Conservation (phyloP, 805 yeast genomes). For the Candida hungchunana region DNA sequence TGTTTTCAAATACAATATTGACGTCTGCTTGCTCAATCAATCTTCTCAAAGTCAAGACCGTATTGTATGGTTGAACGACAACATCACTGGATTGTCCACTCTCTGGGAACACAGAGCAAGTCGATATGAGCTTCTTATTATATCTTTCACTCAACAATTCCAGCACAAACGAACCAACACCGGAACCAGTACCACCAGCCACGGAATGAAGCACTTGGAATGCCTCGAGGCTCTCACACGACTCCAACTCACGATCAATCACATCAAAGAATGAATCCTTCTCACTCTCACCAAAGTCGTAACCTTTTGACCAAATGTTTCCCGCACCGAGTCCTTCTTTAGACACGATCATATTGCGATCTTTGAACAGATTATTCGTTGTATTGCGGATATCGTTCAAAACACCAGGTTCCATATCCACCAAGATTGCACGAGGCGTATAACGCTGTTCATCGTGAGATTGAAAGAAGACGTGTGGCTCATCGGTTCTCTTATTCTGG, state of each 20-base stretch:
- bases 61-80: constrained; percentile 97
- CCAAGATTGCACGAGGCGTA: constrained; percentile 81
- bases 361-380: constrained; percentile 67
- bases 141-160: constrained; percentile 79
- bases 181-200: constrained; percentile 99
- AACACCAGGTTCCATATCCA: constrained; percentile 91
- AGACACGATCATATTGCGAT: constrained; percentile 74
- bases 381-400: constrained; percentile 55
- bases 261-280: constrained; percentile 75
- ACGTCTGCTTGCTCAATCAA: constrained; percentile 83
- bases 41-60: constrained; percentile 75
- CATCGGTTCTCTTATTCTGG: constrained; percentile 48
- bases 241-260: constrained; percentile 86
- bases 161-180: constrained; percentile 79
- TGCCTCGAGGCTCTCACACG: constrained; percentile 84
- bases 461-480: constrained; percentile 80
- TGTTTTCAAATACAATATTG: constrained; percentile 87
- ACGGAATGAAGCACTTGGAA: constrained; percentile 91
- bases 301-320: constrained; percentile 93
- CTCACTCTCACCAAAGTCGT: constrained; percentile 62
- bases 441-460: constrained; percentile 69
- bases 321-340: constrained; percentile 93
- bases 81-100: constrained; percentile 83
- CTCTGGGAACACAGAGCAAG: constrained; percentile 83
- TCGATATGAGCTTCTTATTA: constrained; percentile 76